phyloP scores from a whole-genome alignment of 371 early-diverging fungal genomes.

The Mucor irregularis region DNA sequence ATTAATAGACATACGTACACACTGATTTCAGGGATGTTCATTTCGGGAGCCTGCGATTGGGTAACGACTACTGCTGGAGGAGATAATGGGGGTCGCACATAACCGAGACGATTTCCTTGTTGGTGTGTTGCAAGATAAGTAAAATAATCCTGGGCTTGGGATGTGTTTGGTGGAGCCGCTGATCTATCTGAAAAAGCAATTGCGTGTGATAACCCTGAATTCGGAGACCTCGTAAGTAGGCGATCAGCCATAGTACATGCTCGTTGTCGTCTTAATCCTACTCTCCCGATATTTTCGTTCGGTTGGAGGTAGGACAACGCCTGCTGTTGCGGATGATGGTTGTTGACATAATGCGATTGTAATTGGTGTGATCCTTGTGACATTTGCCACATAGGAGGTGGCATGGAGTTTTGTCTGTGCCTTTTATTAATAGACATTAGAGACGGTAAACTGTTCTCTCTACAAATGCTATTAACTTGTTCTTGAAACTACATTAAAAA shows the following conservation, averaged over 20 bases:
- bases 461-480: constrained; percentile 32
- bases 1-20: constrained; percentile 1
- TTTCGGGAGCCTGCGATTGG: background rate
- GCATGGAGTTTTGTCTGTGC: constrained; percentile 36
- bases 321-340: background rate
- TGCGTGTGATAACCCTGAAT: too few species aligned
- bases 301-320: background rate
- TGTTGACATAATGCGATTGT: too few species aligned
- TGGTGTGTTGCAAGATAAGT: constrained; percentile 33
- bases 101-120: constrained; percentile 5
- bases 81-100: background rate
- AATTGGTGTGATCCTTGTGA: background rate
- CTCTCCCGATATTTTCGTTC: background rate
- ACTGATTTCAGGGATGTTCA: constrained; percentile 43
- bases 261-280: constrained; percentile 21
- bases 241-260: constrained; percentile 35
- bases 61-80: background rate
- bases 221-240: background rate
- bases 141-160: constrained; percentile 44
- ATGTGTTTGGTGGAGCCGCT: too few species aligned
- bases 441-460: constrained; percentile 24
- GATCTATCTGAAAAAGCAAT: too few species aligned
- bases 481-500: constrained; percentile 40
- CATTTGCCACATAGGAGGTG: constrained; percentile 26
- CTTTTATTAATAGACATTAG: constrained; percentile 5